Conservation (phyloP, 306 rosid genomes). For the Vigna mungo region DNA sequence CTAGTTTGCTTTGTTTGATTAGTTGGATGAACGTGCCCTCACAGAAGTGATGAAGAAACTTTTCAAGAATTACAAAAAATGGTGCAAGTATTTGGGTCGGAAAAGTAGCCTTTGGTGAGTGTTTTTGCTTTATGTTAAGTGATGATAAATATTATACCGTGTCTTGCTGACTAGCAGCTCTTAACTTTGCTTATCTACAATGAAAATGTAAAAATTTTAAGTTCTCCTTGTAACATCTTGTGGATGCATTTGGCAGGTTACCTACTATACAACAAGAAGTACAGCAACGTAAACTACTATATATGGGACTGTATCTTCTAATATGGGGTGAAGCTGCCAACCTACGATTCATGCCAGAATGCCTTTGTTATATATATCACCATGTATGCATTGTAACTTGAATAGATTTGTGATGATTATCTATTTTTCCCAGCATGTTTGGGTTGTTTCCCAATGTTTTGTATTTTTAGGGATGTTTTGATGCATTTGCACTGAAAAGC, state of each 20-base stretch:
- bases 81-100: slow-evolving; percentile 95
- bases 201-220: neutral
- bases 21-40: slow-evolving; percentile 94
- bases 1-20: slow-evolving; percentile 48
- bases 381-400: slow-evolving; percentile 63
- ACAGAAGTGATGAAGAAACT: slow-evolving; percentile 98
- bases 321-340: slow-evolving; percentile 99
- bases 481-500: slow-evolving; percentile 17
- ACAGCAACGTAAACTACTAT: slow-evolving; percentile 95
- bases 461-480: neutral
- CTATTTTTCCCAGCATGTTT: neutral
- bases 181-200: neutral
- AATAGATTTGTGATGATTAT: slow-evolving; percentile 23
- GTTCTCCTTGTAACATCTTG: slow-evolving; percentile 26
- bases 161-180: slow-evolving; percentile 24
- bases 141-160: slow-evolving; percentile 23
- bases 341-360: slow-evolving; percentile 99
- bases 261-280: slow-evolving; percentile 99
- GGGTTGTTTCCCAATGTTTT: neutral
- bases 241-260: slow-evolving; percentile 67
- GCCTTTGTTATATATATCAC: slow-evolving; percentile 98
- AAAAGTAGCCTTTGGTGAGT: slow-evolving; percentile 95
- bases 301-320: slow-evolving; percentile 97
- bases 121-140: slow-evolving; percentile 33
- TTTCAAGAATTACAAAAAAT: slow-evolving; percentile 89